Evolutionary conservation across 176 grass and related monocot genomes (phyloP).

Genomic region (Oryza officinalis): DNA sequence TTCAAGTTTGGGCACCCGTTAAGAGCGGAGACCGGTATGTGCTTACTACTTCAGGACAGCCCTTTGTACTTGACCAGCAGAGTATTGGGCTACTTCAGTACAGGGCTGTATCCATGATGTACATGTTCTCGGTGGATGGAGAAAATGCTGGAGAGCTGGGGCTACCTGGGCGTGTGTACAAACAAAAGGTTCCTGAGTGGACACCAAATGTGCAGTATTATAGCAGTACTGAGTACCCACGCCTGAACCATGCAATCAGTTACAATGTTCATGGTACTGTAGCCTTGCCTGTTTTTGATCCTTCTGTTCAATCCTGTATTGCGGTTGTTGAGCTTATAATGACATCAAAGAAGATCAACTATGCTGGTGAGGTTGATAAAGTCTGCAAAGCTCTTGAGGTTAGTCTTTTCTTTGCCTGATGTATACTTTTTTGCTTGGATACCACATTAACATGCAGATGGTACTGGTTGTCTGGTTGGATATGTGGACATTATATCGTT

Average conservation of each 20-base stretch:
- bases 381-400: slow-evolving; percentile 99
- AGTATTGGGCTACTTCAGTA: slow-evolving; percentile 83
- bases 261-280: slow-evolving; percentile 90
- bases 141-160: slow-evolving; percentile 70
- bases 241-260: slow-evolving; percentile 85
- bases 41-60: slow-evolving; percentile 94
- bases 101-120: slow-evolving; percentile 83
- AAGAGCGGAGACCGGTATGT: slow-evolving; percentile 76
- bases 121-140: slow-evolving; percentile 88
- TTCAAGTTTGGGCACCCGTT: slow-evolving; percentile 96
- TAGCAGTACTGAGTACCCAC: slow-evolving; percentile 75
- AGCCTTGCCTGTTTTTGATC: slow-evolving; percentile 93
- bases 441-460: slow-evolving; percentile 13
- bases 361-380: slow-evolving; percentile 85
- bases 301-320: slow-evolving; percentile 68
- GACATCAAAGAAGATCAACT: slow-evolving; percentile 96
- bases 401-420: slow-evolving; percentile 17
- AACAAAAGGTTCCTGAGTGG: slow-evolving; percentile 94
- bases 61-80: slow-evolving; percentile 78
- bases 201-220: slow-evolving; percentile 97
- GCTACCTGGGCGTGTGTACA: slow-evolving; percentile 87
- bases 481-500: slow-evolving; percentile 23
- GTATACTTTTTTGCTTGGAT: slow-evolving; percentile 26
- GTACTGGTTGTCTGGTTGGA: neutral
- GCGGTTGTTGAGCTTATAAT: slow-evolving; percentile 97